Evolutionary conservation across 768 basidiomycete species (phyloP).

Genomic region (Lepiota brunneoincarnata): DNA sequence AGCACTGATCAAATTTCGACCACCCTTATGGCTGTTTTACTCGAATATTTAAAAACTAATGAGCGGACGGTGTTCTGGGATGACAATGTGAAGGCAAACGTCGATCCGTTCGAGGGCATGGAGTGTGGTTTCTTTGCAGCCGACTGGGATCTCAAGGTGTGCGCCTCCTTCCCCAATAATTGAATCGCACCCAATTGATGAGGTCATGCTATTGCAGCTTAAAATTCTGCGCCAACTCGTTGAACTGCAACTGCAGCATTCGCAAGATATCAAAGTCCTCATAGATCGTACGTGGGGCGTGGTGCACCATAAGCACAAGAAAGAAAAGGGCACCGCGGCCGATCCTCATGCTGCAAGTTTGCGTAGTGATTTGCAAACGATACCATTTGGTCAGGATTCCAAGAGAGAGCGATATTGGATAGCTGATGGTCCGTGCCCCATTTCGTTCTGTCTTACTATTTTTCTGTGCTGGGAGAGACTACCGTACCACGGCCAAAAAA

Average conservation of each 20-base stretch:
- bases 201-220: slow-evolving; percentile 45
- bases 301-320: slow-evolving; percentile 82
- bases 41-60: slow-evolving; percentile 68
- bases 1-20: slow-evolving; percentile 83
- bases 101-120: slow-evolving; percentile 68
- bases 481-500: no score
- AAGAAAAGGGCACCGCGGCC: slow-evolving; percentile 59
- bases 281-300: slow-evolving; percentile 90
- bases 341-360: slow-evolving; percentile 62
- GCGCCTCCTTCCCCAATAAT: slow-evolving; percentile 21
- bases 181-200: slow-evolving; percentile 11
- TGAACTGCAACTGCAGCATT: slow-evolving; percentile 76
- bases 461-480: slow-evolving; percentile 32
- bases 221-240: slow-evolving; percentile 81
- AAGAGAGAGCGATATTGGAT: slow-evolving; percentile 82
- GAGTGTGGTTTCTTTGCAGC: slow-evolving; percentile 77
- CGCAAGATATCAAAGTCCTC: slow-evolving; percentile 60
- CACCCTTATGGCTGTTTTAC: slow-evolving; percentile 65
- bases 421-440: slow-evolving; percentile 79
- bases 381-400: slow-evolving; percentile 76
- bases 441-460: slow-evolving; percentile 73
- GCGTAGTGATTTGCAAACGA: slow-evolving; percentile 59
- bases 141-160: slow-evolving; percentile 81
- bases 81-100: slow-evolving; percentile 60
- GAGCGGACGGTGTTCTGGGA: slow-evolving; percentile 84